Percentiles rank a stretch among this genome's conserved stretches.
These are phyloP conservation scores for Withania somnifera DNA, from an alignment of 305 asterid genomes.

Conservation along the genomic window DNA sequence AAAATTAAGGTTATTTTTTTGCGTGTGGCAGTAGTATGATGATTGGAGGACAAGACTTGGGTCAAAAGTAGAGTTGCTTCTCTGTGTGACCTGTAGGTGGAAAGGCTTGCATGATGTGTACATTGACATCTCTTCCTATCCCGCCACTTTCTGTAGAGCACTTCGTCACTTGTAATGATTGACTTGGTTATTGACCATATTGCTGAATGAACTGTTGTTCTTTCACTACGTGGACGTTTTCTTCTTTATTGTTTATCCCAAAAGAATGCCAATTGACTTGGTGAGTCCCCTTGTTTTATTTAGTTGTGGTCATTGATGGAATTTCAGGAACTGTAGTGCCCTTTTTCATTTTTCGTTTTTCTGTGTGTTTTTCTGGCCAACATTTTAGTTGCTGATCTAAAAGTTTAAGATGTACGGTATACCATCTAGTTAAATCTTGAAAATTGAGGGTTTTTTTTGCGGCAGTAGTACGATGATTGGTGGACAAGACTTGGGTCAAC, in stretches of 20 bases:
- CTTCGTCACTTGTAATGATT: neutral
- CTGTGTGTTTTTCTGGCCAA: neutral
- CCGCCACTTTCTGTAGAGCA: neutral
- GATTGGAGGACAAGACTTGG: neutral
- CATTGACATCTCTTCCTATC: neutral
- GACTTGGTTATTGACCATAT: too few species aligned
- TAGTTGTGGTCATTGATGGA: neutral
- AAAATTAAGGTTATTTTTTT: neutral
- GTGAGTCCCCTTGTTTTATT: too few species aligned
- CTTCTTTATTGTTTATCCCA: neutral
- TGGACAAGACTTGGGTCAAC: neutral
- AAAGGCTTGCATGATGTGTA: neutral
- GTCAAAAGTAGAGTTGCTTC: neutral
- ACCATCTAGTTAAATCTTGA: neutral
- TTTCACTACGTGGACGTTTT: neutral
- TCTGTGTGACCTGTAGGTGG: neutral
- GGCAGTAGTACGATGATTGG: neutral
- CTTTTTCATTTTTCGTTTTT: neutral
- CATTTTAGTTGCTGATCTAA: too few species aligned
- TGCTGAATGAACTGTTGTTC: neutral
- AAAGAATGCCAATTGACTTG: neutral
- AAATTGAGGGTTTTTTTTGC: neutral
- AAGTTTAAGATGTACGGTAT: too few species aligned
- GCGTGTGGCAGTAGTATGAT: neutral
- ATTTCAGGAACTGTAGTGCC: neutral